phyloP scores from a whole-genome alignment of 208 protist species.

The Leishmania martiniquensis region DNA sequence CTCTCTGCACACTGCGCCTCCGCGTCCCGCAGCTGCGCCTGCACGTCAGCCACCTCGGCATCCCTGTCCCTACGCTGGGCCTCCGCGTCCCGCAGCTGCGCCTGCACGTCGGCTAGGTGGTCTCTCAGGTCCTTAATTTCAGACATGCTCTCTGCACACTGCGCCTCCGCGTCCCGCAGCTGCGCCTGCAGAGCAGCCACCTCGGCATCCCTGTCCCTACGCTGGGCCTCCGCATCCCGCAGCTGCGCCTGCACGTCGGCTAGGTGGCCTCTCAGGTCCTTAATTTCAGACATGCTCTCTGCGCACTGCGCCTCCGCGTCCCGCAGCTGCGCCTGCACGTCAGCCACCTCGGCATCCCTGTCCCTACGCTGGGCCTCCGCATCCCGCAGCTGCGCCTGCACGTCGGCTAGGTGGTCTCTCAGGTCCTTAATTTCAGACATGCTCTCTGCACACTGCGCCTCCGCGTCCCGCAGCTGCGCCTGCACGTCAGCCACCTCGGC shows the following conservation, averaged over 20 bases:
- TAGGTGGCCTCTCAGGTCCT: too few species aligned
- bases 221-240: slow-evolving; percentile 6
- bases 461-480: slow-evolving; percentile 11
- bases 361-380: neutral
- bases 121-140: slow-evolving; percentile 9
- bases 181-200: too few species aligned
- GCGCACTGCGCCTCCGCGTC: too few species aligned
- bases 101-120: too few species aligned
- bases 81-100: slow-evolving; percentile 25
- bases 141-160: neutral
- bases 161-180: neutral
- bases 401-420: too few species aligned
- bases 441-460: neutral
- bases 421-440: neutral
- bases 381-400: neutral
- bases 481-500: slow-evolving; percentile 1
- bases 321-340: slow-evolving; percentile 19
- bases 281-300: too few species aligned
- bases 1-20: too few species aligned
- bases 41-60: neutral
- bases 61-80: neutral
- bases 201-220: neutral
- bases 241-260: too few species aligned
- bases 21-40: slow-evolving; percentile 16
- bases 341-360: slow-evolving; percentile 20